Base-by-base conservation (phyloP, 2,329 filamentous ascomycete species). In the Alternaria ethzedia region DNA sequence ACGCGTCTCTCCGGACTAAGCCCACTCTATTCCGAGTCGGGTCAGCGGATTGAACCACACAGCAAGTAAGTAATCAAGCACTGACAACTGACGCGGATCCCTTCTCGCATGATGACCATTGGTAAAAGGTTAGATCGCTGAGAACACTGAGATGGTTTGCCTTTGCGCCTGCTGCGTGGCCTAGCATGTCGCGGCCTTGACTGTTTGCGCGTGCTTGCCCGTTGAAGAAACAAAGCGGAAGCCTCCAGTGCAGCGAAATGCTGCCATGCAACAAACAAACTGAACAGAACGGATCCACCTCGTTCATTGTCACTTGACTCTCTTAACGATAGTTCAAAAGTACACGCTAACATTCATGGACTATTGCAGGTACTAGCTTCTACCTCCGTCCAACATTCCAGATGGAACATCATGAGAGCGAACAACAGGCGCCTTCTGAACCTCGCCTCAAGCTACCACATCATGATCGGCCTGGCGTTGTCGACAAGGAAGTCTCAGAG, bases 91-190 rank as follows among this genome's bases (percentile, higher is more conserved):
- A 20, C n/a, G 15, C 13, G 43, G 44, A 43, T 45, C 20, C 44
- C 11, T 23, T 52, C 28, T 59, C 20, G 32, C 54, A 68, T 71
- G 71, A 75, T 75, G 75, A 76, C 60, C 63, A 64, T 58, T 75
- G 75, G 74, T 76, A 76, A 77, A 77, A 77, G 75, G 74, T 75
- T 71, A 75, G 70, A 77, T 74, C 64, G 72, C 68, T 23, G 6
- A 41, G 36, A 54, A 43, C 25, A 58, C 63, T 61, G 26, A 13
- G 68, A 75, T 69, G 75, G 74, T 72, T 71, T 61, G 58, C 66
- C 61, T 69, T 60, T 54, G 60, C 6, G 46, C 13, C 54, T 57
- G 46, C 32, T 57, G 32, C 36, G n/a, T 32, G 58, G 54, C 32
- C 13, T 26, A n/a, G 41, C 51, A 57, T 63, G 65, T 65, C 54